Conservation (phyloP, 2,329 filamentous ascomycete species). For the Teratosphaeria gauchensis region DNA sequence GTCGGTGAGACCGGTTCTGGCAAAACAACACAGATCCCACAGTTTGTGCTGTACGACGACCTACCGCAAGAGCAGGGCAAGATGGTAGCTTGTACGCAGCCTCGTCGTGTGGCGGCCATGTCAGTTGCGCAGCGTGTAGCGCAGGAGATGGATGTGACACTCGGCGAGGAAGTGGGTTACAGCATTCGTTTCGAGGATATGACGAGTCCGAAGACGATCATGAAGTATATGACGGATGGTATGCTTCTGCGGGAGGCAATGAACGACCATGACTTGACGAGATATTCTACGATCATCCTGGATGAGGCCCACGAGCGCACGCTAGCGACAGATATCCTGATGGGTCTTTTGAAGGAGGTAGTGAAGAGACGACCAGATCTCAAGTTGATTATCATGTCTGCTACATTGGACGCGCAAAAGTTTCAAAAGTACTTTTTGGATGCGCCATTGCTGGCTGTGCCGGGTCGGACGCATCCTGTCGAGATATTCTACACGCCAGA, state of each 20-base stretch:
- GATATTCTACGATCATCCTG: conserved; percentile 96
- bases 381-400: conserved; percentile 99
- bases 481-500: conserved; percentile 98
- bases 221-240: conserved; percentile 99
- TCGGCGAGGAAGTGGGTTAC: conserved; percentile 94
- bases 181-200: conserved; percentile 98
- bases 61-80: conserved; percentile 77
- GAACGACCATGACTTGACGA: conserved; percentile 82
- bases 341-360: conserved; percentile 91
- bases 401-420: conserved; percentile 93
- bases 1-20: conserved; percentile 98
- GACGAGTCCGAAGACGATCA: conserved; percentile 75
- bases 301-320: conserved; percentile 98
- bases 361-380: conserved; percentile 72
- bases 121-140: conserved; percentile 97
- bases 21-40: conserved; percentile 97
- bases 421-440: conserved; percentile 97
- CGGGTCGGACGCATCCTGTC: conserved; percentile 88
- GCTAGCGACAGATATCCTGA: conserved; percentile 91
- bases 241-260: conserved; percentile 96
- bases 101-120: conserved; percentile 95
- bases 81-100: conserved; percentile 94
- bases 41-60: conserved; percentile 96
- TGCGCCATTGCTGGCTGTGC: conserved; percentile 84
- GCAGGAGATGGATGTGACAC: conserved; percentile 84